These are phyloP conservation scores for Globomyces pollinis-pini DNA, from an alignment of 192 early-diverging fungal genomes.

Conservation along the genomic window DNA sequence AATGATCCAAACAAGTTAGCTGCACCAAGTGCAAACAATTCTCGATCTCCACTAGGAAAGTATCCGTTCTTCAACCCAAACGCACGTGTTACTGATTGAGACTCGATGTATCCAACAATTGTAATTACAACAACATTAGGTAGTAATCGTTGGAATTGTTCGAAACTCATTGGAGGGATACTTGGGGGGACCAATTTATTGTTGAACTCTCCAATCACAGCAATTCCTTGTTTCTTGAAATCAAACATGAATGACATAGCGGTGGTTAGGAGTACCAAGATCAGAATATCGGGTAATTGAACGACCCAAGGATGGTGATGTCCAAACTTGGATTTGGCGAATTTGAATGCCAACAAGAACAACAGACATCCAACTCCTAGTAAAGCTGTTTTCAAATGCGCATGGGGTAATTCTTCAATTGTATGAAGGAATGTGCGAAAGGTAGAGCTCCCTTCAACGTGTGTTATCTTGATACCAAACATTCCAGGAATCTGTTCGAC, in stretches of 20 bases:
- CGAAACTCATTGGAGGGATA: slow-evolving; percentile 16
- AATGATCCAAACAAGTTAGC: slow-evolving; percentile 35
- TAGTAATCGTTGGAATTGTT: slow-evolving; percentile 14
- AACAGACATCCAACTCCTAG: neutral
- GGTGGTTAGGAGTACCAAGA: neutral
- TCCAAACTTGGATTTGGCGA: neutral
- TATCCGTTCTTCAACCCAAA: slow-evolving; percentile 31
- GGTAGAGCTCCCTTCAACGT: neutral
- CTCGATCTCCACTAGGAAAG: slow-evolving; percentile 31
- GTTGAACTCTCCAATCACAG: slow-evolving; percentile 26
- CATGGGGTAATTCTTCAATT: neutral
- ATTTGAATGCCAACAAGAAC: neutral
- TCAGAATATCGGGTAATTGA: neutral
- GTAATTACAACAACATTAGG: slow-evolving; percentile 25
- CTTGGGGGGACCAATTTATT: slow-evolving; percentile 15
- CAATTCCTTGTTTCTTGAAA: slow-evolving; percentile 20
- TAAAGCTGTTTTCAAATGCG: neutral
- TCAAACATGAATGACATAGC: slow-evolving; percentile 10
- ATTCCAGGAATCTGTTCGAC: slow-evolving; percentile 5
- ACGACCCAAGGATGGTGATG: neutral
- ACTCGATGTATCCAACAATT: slow-evolving; percentile 34
- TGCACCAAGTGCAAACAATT: slow-evolving; percentile 37
- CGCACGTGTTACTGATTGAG: slow-evolving; percentile 23
- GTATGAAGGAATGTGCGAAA: neutral
- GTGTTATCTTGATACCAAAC: neutral